Evolutionary conservation across 768 basidiomycete species (phyloP).

Genomic region (Tricholoma sp.): DNA sequence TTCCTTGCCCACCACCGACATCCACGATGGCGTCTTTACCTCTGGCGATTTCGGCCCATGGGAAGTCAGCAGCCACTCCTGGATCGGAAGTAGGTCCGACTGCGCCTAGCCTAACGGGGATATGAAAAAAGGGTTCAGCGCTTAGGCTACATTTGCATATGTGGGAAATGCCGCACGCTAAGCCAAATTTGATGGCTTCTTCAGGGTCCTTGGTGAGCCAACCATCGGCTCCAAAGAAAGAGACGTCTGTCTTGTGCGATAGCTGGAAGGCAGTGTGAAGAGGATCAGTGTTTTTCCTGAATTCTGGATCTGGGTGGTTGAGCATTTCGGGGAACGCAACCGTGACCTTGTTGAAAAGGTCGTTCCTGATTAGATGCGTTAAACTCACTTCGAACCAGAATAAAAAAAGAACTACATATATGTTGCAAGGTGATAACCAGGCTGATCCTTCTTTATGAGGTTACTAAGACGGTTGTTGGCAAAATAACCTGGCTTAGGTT

Average conservation of each 20-base stretch:
- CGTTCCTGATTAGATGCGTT: constrained; percentile 19
- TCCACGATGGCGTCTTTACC: constrained; percentile 36
- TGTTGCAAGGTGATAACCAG: constrained; percentile 30
- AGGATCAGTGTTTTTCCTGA: constrained; percentile 28
- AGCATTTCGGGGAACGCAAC: constrained; percentile 28
- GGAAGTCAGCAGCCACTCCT: constrained; percentile 34
- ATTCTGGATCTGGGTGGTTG: constrained; percentile 28
- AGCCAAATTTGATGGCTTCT: constrained; percentile 30
- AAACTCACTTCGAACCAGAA: background rate
- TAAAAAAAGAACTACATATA: constrained; percentile 23
- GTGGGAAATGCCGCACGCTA: constrained; percentile 18
- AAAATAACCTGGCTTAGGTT: constrained; percentile 30
- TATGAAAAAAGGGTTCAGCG: background rate
- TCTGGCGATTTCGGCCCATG: constrained; percentile 27
- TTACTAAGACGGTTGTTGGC: constrained; percentile 33
- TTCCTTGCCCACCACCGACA: constrained; percentile 36
- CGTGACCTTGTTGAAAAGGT: constrained; percentile 29
- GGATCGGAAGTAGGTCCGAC: constrained; percentile 34
- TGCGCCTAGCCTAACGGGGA: constrained; percentile 25
- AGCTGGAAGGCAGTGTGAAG: constrained; percentile 35
- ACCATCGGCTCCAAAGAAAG: constrained; percentile 30
- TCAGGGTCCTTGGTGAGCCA: constrained; percentile 34
- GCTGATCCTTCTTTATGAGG: constrained; percentile 28
- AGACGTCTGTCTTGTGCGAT: constrained; percentile 28
- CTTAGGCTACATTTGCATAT: background rate